phyloP scores from a whole-genome alignment of 1,284 basidiomycete genomes.

The Mycena citricolor region DNA sequence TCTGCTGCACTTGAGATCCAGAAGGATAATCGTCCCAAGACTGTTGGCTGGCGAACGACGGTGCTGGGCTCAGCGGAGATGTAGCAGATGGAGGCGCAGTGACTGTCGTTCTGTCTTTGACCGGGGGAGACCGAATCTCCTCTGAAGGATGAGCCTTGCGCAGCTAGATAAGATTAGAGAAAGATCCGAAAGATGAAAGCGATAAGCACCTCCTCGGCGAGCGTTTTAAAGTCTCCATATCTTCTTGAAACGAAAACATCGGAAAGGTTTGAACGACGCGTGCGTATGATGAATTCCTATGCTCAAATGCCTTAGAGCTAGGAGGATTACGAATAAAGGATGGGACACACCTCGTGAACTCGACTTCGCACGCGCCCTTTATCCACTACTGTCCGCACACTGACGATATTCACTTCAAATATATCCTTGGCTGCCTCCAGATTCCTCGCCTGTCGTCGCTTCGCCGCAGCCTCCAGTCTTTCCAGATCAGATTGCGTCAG shows the following conservation, averaged over 20 bases:
- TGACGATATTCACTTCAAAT: constrained; percentile 89
- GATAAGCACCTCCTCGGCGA: constrained; percentile 73
- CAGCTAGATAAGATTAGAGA: constrained; percentile 51
- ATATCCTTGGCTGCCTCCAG: constrained; percentile 44
- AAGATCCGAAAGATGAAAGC: constrained; percentile 8
- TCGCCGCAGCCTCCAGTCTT: constrained; percentile 67
- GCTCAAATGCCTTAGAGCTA: constrained; percentile 14
- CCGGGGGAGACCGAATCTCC: constrained; percentile 74
- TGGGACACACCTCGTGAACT: constrained; percentile 71
- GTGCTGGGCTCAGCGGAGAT: constrained; percentile 29
- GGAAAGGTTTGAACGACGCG: constrained; percentile 65
- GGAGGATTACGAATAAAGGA: constrained; percentile 14
- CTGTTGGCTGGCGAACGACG: constrained; percentile 15
- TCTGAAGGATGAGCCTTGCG: constrained; percentile 82
- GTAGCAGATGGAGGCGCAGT: constrained; percentile 42
- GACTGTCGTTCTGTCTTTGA: constrained; percentile 82
- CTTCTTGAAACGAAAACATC: constrained; percentile 90
- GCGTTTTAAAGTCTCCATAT: constrained; percentile 92
- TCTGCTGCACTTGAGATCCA: constrained; percentile 21
- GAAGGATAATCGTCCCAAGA: constrained; percentile 22
- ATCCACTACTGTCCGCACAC: constrained; percentile 77
- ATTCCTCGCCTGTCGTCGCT: constrained; percentile 54
- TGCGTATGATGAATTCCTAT: constrained; percentile 94
- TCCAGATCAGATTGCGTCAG: constrained; percentile 81
- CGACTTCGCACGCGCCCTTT: constrained; percentile 82